Conservation (phyloP, 352 stramenopile genomes). For the Pythium vanterpoolii region DNA sequence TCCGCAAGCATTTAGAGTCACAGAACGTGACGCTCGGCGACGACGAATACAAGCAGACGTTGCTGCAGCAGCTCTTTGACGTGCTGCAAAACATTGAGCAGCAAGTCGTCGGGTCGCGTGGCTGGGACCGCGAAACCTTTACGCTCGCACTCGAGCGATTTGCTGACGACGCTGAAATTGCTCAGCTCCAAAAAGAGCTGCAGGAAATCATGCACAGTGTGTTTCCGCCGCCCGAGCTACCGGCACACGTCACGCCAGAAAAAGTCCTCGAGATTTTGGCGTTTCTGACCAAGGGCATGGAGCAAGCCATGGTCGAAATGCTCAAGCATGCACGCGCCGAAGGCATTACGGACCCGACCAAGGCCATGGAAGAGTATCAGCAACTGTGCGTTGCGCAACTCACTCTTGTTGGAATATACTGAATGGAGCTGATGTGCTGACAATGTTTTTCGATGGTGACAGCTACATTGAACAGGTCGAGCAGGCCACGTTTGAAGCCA, state of each 20-base stretch:
- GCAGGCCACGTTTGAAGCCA: constrained; percentile 58
- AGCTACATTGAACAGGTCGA: constrained; percentile 70
- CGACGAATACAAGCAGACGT: constrained; percentile 68
- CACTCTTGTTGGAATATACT: not conserved
- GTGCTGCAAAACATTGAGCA: constrained; percentile 70
- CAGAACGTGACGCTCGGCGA: constrained; percentile 67
- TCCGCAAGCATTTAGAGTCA: constrained; percentile 63
- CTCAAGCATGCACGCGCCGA: constrained; percentile 61
- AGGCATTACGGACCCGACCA: constrained; percentile 62
- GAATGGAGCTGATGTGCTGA: not conserved
- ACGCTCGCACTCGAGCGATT: constrained; percentile 61
- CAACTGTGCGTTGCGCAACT: constrained; percentile 51
- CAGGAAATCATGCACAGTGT: constrained; percentile 70
- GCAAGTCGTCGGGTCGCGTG: constrained; percentile 53
- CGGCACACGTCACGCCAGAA: constrained; percentile 63
- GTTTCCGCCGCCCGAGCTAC: constrained; percentile 60
- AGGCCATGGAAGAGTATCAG: constrained; percentile 80
- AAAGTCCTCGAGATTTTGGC: constrained; percentile 66
- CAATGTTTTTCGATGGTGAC: not conserved
- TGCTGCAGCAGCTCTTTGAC: constrained; percentile 72
- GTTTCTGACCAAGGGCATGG: constrained; percentile 68
- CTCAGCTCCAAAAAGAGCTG: constrained; percentile 63
- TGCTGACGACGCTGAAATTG: constrained; percentile 53
- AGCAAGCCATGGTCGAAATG: constrained; percentile 77
- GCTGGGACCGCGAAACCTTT: constrained; percentile 61